Evolutionary conservation across 768 basidiomycete species (phyloP).

Genomic region (Hydnomerulius pinastri): DNA sequence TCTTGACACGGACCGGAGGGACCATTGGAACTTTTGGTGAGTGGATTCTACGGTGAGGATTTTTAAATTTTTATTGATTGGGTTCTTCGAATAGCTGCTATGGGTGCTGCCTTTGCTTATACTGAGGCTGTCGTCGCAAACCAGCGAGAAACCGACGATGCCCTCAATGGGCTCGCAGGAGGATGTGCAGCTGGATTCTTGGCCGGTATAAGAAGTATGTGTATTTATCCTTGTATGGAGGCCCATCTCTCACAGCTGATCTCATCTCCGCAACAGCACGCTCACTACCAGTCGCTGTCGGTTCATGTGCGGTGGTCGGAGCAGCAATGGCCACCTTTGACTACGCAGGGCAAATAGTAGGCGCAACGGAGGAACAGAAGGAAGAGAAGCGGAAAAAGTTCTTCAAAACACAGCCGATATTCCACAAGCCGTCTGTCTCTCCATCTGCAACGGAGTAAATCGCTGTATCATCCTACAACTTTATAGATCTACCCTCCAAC

Average conservation of each 20-base stretch:
- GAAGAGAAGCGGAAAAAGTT: slow-evolving; percentile 79
- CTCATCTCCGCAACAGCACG: slow-evolving; percentile 52
- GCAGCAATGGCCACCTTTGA: slow-evolving; percentile 81
- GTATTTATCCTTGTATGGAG: not conserved
- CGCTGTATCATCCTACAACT: slow-evolving; percentile 10
- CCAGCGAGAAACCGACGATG: slow-evolving; percentile 73
- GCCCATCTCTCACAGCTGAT: slow-evolving; percentile 13
- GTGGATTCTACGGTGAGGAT: slow-evolving; percentile 26
- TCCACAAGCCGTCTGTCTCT: slow-evolving; percentile 26
- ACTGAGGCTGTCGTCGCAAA: slow-evolving; percentile 84
- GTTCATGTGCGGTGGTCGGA: slow-evolving; percentile 77
- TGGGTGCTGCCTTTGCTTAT: slow-evolving; percentile 85
- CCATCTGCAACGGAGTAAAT: slow-evolving; percentile 20
- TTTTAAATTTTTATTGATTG: slow-evolving; percentile 3
- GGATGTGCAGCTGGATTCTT: slow-evolving; percentile 94
- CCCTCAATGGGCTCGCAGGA: slow-evolving; percentile 79
- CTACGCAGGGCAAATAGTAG: slow-evolving; percentile 66
- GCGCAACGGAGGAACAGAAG: slow-evolving; percentile 44
- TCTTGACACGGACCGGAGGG: slow-evolving; percentile 83
- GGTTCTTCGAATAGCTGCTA: slow-evolving; percentile 61
- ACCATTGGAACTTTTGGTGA: slow-evolving; percentile 91
- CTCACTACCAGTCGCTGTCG: slow-evolving; percentile 81
- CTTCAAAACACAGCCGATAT: slow-evolving; percentile 70
- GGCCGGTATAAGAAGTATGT: slow-evolving; percentile 79
- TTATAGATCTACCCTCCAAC: not conserved